These are phyloP conservation scores for Scenedesmus sp. DNA, from an alignment of 163 green algal genomes.

Conservation along the genomic window DNA sequence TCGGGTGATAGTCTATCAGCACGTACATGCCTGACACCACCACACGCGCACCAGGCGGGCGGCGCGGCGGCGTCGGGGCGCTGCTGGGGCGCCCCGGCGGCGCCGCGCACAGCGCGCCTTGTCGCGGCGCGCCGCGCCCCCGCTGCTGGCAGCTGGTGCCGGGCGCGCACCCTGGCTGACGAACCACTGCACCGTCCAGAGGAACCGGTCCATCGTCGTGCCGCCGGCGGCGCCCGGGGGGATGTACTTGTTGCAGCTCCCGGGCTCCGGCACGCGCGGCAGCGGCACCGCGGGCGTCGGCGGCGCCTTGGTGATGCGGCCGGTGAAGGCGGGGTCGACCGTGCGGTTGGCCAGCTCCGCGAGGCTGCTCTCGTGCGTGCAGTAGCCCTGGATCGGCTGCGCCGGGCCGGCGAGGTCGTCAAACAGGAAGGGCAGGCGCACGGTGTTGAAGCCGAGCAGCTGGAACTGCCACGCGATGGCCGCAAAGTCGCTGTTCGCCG, in stretches of 20 bases:
- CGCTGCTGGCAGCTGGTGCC: too few species aligned
- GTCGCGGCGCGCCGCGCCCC: too few species aligned
- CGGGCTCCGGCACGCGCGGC: background rate
- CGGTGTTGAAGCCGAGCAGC: constrained; percentile 48
- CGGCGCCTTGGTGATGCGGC: background rate
- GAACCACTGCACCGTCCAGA: constrained; percentile 47
- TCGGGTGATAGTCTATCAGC: constrained; percentile 32
- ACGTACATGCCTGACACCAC: constrained; percentile 41
- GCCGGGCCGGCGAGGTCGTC: background rate
- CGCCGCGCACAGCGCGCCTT: too few species aligned
- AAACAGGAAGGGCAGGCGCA: background rate
- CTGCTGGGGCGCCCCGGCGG: too few species aligned
- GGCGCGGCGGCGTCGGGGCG: too few species aligned
- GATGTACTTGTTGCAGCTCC: constrained; percentile 42
- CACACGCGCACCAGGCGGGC: too few species aligned
- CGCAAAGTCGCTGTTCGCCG: constrained; percentile 35
- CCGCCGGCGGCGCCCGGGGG: background rate
- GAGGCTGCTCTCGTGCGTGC: constrained; percentile 23
- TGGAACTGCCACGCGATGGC: constrained; percentile 28
- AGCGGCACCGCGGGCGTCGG: constrained; percentile 35
- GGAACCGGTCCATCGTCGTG: constrained; percentile 41
- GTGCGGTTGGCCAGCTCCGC: constrained; percentile 36
- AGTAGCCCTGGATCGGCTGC: constrained; percentile 23
- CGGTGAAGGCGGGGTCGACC: constrained; percentile 7
- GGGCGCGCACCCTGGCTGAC: constrained; percentile 21